A percentile compares a stretch with the other conserved stretches of the same genome.
phyloP scores from a whole-genome alignment of 495 filamentous ascomycete species.

The Hypoxylon lenormandii region DNA sequence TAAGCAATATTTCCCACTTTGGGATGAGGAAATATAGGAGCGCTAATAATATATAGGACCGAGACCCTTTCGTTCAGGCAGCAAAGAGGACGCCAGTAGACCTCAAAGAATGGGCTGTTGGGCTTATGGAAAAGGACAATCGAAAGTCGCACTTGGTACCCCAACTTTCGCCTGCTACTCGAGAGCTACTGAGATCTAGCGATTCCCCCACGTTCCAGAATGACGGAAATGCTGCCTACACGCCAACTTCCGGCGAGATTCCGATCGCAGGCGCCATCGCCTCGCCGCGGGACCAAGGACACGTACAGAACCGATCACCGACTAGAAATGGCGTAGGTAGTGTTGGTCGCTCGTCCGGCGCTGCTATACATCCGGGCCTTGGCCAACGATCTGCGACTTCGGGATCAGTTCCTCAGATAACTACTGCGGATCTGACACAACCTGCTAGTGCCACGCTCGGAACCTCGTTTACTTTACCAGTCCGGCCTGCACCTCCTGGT shows the following conservation, averaged over 20 bases:
- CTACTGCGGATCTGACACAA: slow-evolving; percentile 47
- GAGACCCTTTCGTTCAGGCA: slow-evolving; percentile 90
- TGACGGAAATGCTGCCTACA: slow-evolving; percentile 56
- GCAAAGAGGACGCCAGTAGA: slow-evolving; percentile 94
- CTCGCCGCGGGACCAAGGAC: slow-evolving; percentile 56
- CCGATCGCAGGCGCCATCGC: slow-evolving; percentile 68
- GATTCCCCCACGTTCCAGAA: slow-evolving; percentile 61
- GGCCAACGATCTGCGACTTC: slow-evolving; percentile 61
- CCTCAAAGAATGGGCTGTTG: slow-evolving; percentile 86
- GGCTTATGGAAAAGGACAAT: slow-evolving; percentile 89
- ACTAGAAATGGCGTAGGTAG: slow-evolving; percentile 57
- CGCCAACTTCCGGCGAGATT: slow-evolving; percentile 75
- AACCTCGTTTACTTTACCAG: slow-evolving; percentile 61
- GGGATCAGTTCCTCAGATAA: slow-evolving; percentile 57
- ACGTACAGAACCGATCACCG: slow-evolving; percentile 57
- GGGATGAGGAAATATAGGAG: neutral
- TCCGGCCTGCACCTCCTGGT: slow-evolving; percentile 61
- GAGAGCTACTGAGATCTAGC: slow-evolving; percentile 67
- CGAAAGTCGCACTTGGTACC: slow-evolving; percentile 89
- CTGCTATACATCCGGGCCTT: slow-evolving; percentile 63
- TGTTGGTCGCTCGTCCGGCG: slow-evolving; percentile 58
- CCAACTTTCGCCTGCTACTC: slow-evolving; percentile 69
- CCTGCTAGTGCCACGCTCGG: slow-evolving; percentile 46
- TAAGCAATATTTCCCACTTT: slow-evolving; percentile 52
- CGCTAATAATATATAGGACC: slow-evolving; percentile 69